Conservation (phyloP, 2,329 filamentous ascomycete genomes). For the Trichoderma pleuroti region DNA sequence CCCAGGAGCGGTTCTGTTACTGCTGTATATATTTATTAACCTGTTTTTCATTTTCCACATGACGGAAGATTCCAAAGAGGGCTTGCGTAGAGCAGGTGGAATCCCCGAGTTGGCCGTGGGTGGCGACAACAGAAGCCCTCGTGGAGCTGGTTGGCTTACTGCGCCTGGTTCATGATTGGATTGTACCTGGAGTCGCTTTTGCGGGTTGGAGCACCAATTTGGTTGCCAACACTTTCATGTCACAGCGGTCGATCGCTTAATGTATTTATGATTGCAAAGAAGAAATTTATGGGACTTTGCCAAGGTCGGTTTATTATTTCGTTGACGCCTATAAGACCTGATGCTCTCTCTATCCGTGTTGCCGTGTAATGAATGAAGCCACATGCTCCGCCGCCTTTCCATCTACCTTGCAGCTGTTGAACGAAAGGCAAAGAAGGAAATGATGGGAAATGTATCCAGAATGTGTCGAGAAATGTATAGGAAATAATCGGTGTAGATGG, state of each 20-base stretch:
- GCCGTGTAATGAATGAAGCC: conserved; percentile 1
- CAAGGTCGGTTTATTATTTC: background rate
- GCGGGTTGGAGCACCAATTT: background rate
- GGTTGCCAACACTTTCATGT: background rate
- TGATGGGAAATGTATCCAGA: background rate
- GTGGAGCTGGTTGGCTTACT: background rate
- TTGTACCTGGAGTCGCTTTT: background rate
- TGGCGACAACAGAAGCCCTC: background rate
- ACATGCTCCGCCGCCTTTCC: background rate
- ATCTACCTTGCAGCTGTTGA: background rate
- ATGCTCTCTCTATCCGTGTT: background rate
- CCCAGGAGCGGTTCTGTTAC: background rate
- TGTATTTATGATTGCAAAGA: conserved; percentile 7
- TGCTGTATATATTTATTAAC: background rate
- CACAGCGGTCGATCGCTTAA: background rate
- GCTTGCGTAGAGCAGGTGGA: background rate
- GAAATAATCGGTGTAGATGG: background rate
- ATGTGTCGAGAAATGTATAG: background rate
- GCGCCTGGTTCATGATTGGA: background rate
- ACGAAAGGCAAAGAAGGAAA: background rate
- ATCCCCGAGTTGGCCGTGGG: background rate
- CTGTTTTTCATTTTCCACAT: background rate
- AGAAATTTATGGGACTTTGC: background rate
- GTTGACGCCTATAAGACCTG: background rate
- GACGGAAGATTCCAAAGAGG: background rate